These are phyloP conservation scores for Pythium insidiosum DNA, from an alignment of 352 stramenopile species.

Conservation along the genomic window DNA sequence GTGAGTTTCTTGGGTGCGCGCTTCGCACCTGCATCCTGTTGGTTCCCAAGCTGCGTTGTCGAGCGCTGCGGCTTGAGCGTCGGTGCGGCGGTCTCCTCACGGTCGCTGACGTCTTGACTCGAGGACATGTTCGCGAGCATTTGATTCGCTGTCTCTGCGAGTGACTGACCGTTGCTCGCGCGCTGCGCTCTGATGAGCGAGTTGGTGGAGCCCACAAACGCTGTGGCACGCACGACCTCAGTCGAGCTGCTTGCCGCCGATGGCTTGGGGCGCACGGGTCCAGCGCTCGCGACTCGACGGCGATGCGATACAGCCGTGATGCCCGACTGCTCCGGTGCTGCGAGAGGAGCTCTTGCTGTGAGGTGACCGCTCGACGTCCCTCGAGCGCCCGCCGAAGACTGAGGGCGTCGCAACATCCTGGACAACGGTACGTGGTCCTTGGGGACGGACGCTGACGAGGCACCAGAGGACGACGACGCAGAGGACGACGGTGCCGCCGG, in stretches of 20 bases:
- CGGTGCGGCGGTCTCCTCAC: not conserved
- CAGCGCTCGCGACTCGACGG: slow-evolving; percentile 13
- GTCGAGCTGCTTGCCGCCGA: not conserved
- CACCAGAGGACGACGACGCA: too few relatives aligned
- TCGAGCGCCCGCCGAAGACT: too few relatives aligned
- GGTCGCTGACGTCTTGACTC: slow-evolving; percentile 2
- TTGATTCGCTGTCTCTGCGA: slow-evolving; percentile 38
- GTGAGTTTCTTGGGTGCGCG: slow-evolving; percentile 39
- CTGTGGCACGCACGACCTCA: slow-evolving; percentile 1
- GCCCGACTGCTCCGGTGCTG: too few relatives aligned
- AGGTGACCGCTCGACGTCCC: too few relatives aligned
- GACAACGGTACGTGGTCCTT: too few relatives aligned
- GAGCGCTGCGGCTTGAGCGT: slow-evolving; percentile 32
- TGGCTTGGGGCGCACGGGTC: slow-evolving; percentile 11
- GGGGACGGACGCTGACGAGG: too few relatives aligned
- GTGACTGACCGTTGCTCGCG: slow-evolving; percentile 28
- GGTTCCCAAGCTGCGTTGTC: slow-evolving; percentile 20
- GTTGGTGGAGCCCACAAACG: slow-evolving; percentile 51
- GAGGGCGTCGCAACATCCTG: too few relatives aligned
- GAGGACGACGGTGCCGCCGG: too few relatives aligned
- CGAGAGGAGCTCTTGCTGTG: too few relatives aligned
- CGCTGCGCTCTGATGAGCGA: slow-evolving; percentile 62
- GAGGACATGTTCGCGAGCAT: slow-evolving; percentile 32
- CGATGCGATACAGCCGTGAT: not conserved
- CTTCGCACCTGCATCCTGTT: slow-evolving; percentile 11